These are phyloP conservation scores for Hansfordia pulvinata DNA, from an alignment of 2,329 filamentous ascomycete species.

Conservation along the genomic window DNA sequence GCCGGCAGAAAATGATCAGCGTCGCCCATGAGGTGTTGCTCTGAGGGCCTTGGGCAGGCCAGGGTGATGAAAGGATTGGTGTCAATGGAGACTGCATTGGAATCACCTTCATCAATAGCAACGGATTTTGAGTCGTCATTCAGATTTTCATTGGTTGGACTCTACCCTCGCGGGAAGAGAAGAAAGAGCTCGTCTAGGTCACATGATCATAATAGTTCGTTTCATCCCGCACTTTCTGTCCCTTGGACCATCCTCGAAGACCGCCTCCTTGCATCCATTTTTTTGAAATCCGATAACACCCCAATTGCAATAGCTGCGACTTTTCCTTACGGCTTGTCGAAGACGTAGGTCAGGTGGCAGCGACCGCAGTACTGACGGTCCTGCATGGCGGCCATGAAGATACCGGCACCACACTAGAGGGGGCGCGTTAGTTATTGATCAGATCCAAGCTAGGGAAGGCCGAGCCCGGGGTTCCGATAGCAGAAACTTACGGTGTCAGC, in stretches of 20 bases:
- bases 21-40: too few species aligned
- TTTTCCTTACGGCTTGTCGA: slow-evolving; percentile 46
- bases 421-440: slow-evolving; percentile 23
- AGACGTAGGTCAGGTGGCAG: slow-evolving; percentile 62
- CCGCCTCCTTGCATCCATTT: too few species aligned
- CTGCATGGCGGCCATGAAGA: slow-evolving; percentile 99
- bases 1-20: too few species aligned
- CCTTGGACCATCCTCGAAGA: too few species aligned
- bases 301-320: slow-evolving; percentile 4
- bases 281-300: slow-evolving; percentile 1
- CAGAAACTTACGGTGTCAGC: slow-evolving; percentile 59
- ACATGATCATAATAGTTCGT: slow-evolving; percentile 4
- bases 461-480: neutral
- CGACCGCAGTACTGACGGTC: slow-evolving; percentile 94
- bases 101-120: too few species aligned
- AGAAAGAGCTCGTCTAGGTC: slow-evolving; percentile 5
- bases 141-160: too few species aligned
- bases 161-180: too few species aligned
- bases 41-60: too few species aligned
- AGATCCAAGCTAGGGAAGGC: neutral
- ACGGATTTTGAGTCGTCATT: too few species aligned
- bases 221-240: too few species aligned
- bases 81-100: too few species aligned
- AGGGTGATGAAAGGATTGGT: too few species aligned
- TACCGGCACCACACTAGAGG: slow-evolving; percentile 86